Percentiles rank a stretch among this genome's conserved stretches.
phyloP scores from a whole-genome alignment of 1,139 yeast genomes.

The Dujonia santamariae region DNA sequence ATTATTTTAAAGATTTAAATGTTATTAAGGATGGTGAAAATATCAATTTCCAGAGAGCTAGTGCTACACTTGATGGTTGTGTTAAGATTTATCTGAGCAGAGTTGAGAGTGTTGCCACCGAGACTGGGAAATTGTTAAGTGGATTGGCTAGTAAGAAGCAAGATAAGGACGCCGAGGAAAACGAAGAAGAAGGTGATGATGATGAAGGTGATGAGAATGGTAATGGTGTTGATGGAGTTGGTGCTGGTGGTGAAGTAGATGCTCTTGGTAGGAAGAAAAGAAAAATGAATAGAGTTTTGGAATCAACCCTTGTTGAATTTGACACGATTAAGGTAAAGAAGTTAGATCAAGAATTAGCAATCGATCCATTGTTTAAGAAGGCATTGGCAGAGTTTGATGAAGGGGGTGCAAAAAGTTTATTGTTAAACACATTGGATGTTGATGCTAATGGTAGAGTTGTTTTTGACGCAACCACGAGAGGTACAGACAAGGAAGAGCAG shows the following conservation, averaged over 20 bases:
- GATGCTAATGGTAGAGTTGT: constrained; percentile 61
- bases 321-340: constrained; percentile 63
- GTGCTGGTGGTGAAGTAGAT: constrained; percentile 13
- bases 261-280: constrained; percentile 27
- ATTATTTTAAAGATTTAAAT: constrained; percentile 59
- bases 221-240: constrained; percentile 17
- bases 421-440: constrained; percentile 66
- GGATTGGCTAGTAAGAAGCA: constrained; percentile 50
- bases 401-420: constrained; percentile 86
- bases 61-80: constrained; percentile 40
- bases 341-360: constrained; percentile 71
- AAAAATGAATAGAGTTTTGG: constrained; percentile 39
- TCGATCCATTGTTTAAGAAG: constrained; percentile 86
- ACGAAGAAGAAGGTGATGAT: constrained; percentile 16
- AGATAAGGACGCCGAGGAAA: constrained; percentile 14
- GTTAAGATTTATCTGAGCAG: constrained; percentile 48
- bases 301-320: constrained; percentile 50
- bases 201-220: constrained; percentile 13
- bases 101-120: constrained; percentile 89
- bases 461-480: constrained; percentile 51
- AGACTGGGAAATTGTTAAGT: constrained; percentile 80
- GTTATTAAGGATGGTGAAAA: constrained; percentile 45
- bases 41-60: constrained; percentile 41
- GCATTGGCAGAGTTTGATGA: constrained; percentile 92
- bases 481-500: constrained; percentile 15